A percentile compares a stretch with the other conserved stretches of the same genome.
Evolutionary conservation across 2,329 filamentous ascomycete genomes (phyloP).

Genomic region (Penicillium sp.): DNA sequence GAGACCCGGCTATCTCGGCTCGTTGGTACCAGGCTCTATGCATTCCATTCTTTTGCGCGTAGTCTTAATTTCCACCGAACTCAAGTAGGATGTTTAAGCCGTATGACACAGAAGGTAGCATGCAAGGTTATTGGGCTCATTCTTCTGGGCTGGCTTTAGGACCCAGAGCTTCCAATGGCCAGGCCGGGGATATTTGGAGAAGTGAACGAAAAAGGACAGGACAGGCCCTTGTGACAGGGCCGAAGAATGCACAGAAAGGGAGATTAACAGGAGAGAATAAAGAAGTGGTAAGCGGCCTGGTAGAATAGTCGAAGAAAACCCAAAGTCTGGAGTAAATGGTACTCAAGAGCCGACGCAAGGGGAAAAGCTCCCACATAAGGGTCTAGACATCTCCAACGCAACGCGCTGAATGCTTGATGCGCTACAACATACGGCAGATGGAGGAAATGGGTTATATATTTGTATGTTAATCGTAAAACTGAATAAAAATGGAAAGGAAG

Average conservation of each 20-base stretch:
- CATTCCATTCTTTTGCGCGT: background rate
- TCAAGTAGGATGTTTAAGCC: background rate
- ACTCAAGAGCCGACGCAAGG: conserved; percentile 3
- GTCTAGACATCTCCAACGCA: background rate
- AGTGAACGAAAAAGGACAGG: background rate
- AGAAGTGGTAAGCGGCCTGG: background rate
- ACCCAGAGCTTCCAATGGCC: background rate
- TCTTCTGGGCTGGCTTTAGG: background rate
- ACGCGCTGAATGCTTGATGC: background rate
- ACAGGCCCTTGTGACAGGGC: background rate
- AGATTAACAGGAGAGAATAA: background rate
- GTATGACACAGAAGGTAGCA: background rate
- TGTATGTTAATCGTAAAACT: too few species aligned
- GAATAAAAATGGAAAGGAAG: background rate
- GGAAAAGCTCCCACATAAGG: background rate
- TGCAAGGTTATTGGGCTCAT: background rate
- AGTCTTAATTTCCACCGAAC: background rate
- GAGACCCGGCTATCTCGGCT: background rate
- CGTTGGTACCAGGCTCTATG: background rate
- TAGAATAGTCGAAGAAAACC: background rate
- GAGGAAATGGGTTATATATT: background rate
- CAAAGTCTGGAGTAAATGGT: background rate
- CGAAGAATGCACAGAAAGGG: conserved; percentile 1
- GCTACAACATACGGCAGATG: background rate
- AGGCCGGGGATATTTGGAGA: background rate